Base-by-base conservation (phyloP, 2,329 filamentous ascomycete species). In the Cladosporium sp. region DNA sequence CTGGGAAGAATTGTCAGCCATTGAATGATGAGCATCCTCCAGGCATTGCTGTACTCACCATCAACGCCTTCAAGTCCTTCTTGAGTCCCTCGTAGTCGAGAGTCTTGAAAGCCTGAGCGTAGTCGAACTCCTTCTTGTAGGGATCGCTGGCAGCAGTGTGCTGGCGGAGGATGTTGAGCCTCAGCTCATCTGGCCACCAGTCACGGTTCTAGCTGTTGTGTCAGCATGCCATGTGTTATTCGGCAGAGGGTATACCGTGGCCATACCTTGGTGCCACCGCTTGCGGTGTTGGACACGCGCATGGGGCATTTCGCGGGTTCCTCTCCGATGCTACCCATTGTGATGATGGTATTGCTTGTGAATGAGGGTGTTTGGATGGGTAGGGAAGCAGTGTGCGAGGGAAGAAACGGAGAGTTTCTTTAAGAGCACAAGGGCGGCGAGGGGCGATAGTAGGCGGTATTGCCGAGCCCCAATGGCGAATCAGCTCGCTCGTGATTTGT, bases 151-250 rank as follows among this genome's bases (percentile, higher is more conserved):
- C 75, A 20, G 78, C 68, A 35, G 80, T 83, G 70, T 90, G 82
- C 75, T 91, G 88, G 68, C 88, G 88, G 54, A 92, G 82, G 67
- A 91, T 85, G 76, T 87, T 84, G 64, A 90, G 78, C 68, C 78
- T 82, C 62, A 91, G 74, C 65, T 81, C 76, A 58, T 85, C 80
- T 55, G 89, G 88, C 88, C 88, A 91, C 84, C 87, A 90, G 77
- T 91, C 86, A 56, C 65, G 68, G 77, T 85, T 89, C 61, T 77
- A n/a, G 36, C 15, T 32, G 40, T 76, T 65, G 85, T 87, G 66
- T 87, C 88, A 65, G 81, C 83, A 70, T 64, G 17, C 25, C 54
- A 39, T 28, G 28, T 32, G 28, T 32, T 32, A 10, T 9, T 32
- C 28, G 28, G 28, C 8, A 32, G 28, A 3, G 28, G n/a, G 28